Percentiles rank a stretch among this genome's conserved stretches.
Conservation (phyloP, 345 rosid species). For the Geranium brycei region DNA sequence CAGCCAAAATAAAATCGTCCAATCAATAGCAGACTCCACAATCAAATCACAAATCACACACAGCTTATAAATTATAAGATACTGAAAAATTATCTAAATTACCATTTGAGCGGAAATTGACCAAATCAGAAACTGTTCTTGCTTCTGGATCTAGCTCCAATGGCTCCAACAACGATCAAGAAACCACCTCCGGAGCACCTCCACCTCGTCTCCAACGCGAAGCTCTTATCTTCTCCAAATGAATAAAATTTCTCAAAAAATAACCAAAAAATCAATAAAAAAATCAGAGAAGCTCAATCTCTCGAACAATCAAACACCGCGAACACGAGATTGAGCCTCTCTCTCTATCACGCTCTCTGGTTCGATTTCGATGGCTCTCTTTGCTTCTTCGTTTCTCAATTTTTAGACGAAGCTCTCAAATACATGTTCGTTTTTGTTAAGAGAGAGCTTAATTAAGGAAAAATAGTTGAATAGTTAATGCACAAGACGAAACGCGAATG, state of each 20-base stretch:
- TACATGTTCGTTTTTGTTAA: no score
- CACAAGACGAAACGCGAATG: background rate
- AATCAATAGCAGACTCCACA: background rate
- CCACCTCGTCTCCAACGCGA: background rate
- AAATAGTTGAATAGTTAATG: no score
- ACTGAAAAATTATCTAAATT: constrained; percentile 3
- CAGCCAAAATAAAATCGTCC: background rate
- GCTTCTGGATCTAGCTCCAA: constrained; percentile 38
- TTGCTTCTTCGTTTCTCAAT: no score
- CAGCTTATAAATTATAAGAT: background rate
- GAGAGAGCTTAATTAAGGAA: background rate
- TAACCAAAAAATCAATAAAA: background rate
- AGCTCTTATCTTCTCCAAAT: background rate
- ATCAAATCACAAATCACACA: background rate
- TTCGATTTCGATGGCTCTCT: background rate
- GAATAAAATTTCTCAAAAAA: background rate
- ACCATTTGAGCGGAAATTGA: constrained; percentile 25
- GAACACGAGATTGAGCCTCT: constrained; percentile 36
- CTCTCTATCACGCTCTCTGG: background rate
- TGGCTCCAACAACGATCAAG: background rate
- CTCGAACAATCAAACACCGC: constrained; percentile 19
- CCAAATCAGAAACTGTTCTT: constrained; percentile 28
- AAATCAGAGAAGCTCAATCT: constrained; percentile 28
- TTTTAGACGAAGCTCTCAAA: no score
- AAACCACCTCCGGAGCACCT: background rate